Base-by-base conservation (phyloP, 768 basidiomycete genomes). In the Amylocystis lapponica region DNA sequence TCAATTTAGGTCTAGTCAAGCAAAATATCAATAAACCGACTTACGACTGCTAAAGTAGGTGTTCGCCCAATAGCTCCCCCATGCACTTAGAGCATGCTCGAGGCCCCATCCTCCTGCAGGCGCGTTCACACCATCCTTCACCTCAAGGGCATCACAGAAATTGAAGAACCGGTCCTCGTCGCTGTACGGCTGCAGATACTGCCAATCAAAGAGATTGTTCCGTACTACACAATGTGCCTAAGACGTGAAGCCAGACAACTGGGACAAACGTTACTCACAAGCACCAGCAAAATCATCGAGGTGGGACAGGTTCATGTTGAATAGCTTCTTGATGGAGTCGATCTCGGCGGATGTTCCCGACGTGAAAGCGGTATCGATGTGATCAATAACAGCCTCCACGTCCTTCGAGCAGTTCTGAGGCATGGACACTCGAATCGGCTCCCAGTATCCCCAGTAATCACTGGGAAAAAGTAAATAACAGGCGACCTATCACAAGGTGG, bases 351-450 rank as follows among this genome's bases (percentile, higher is more conserved):
- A 43, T 47, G 79, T 65, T 1, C 66, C 66, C 3, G 64, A 64
- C 0, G 62, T 60, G 50, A 83, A 78, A 5, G 78, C 75, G 41
- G 68, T 39, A 54, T 86, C 85, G 29, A 86, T 63, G 50, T 83
- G 71, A 5, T 71, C 54, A 41, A 86, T 71, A 13, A 81, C 82
- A 4, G 72, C 72, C 57, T 83, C 65, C 23, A 86, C 71, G 53
- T 88, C 86, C 0, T 81, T 73, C 7, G 83, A 85, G 62, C 86
- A 88, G 59, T 88, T 87, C 49, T 54, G 36, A 2, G 83, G 79
- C 81, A 85, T 86, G 53, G 75, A 64, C 50, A 75, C 66, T 13
- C 76, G 76, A 50, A 83, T 75, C 10, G 83, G 83, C 46, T 84
- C 83, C 58, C 83, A 86, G 54, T 86, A 88, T 49, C 66, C 67